Evolutionary conservation across 164 flowering plant genomes (phyloP).

Genomic region (Pachysandra terminalis): DNA sequence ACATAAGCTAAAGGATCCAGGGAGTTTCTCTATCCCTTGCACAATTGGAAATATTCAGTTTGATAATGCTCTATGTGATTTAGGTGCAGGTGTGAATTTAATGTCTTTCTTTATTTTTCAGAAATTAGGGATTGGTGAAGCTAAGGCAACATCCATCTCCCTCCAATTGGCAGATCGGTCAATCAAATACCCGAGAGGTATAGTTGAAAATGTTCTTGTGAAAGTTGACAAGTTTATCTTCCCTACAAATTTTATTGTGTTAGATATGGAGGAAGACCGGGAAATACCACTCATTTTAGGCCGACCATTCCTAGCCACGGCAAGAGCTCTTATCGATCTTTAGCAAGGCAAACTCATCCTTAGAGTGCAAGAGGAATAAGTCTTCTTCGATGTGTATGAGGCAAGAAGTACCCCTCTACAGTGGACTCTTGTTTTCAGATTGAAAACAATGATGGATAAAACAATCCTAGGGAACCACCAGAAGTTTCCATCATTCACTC

Average conservation of each 20-base stretch:
- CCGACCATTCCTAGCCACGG: slow-evolving; percentile 9
- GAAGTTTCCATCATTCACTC: too few species aligned
- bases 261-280: slow-evolving; percentile 8
- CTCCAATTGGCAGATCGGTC: slow-evolving; percentile 12
- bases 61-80: slow-evolving; percentile 7
- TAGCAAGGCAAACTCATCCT: too few species aligned
- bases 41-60: background rate
- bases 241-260: slow-evolving; percentile 6
- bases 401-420: too few species aligned
- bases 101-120: slow-evolving; percentile 4
- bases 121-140: background rate
- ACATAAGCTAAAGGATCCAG: slow-evolving; percentile 11
- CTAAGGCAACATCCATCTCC: background rate
- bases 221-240: slow-evolving; percentile 6
- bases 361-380: too few species aligned
- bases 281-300: slow-evolving; percentile 10
- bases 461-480: too few species aligned
- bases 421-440: too few species aligned
- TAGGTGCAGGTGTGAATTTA: slow-evolving; percentile 8
- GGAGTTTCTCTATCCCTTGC: slow-evolving; percentile 13
- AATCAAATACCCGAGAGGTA: background rate
- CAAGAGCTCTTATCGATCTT: background rate
- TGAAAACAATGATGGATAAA: too few species aligned
- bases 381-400: too few species aligned
- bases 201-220: slow-evolving; percentile 5